Evolutionary conservation across 345 rosid genomes (phyloP).

Genomic region (Ceriops zippeliana): DNA sequence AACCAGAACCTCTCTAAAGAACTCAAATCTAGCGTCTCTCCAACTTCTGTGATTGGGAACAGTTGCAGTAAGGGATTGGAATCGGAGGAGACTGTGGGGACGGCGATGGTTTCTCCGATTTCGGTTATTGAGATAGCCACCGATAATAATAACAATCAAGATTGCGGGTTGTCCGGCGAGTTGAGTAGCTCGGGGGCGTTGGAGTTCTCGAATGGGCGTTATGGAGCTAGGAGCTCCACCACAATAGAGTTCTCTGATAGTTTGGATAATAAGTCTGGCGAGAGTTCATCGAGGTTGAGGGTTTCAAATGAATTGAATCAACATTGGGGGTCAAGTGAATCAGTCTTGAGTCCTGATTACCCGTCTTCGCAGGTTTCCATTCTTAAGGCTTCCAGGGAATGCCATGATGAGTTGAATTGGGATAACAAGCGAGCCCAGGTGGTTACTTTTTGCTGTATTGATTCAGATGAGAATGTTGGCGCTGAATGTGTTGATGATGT

Average conservation of each 20-base stretch:
- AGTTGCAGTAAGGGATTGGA: background rate
- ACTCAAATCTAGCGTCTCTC: conserved; percentile 35
- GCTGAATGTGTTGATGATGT: conserved; percentile 18
- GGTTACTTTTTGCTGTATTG: conserved; percentile 56
- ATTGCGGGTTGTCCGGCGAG: conserved; percentile 54
- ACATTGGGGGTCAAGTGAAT: conserved; percentile 82
- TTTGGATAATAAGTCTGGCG: conserved; percentile 44
- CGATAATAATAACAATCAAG: conserved; percentile 28
- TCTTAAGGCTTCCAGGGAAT: conserved; percentile 47
- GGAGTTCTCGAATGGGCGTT: conserved; percentile 34
- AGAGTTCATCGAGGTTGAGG: conserved; percentile 43
- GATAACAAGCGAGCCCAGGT: conserved; percentile 52
- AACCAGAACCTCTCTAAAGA: conserved; percentile 43
- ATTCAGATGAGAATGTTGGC: conserved; percentile 52
- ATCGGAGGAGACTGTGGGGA: conserved; percentile 7
- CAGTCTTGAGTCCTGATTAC: conserved; percentile 77
- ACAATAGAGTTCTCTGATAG: conserved; percentile 51
- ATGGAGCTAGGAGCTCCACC: conserved; percentile 36
- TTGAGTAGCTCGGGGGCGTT: conserved; percentile 53
- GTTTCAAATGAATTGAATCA: conserved; percentile 48
- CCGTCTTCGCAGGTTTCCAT: conserved; percentile 74
- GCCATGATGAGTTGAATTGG: conserved; percentile 31
- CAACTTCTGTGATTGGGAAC: conserved; percentile 36
- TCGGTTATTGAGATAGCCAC: conserved; percentile 39
- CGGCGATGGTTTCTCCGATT: conserved; percentile 39